Evolutionary conservation across 148 eudicot species (phyloP).

Genomic region (Rhododendron vialii): DNA sequence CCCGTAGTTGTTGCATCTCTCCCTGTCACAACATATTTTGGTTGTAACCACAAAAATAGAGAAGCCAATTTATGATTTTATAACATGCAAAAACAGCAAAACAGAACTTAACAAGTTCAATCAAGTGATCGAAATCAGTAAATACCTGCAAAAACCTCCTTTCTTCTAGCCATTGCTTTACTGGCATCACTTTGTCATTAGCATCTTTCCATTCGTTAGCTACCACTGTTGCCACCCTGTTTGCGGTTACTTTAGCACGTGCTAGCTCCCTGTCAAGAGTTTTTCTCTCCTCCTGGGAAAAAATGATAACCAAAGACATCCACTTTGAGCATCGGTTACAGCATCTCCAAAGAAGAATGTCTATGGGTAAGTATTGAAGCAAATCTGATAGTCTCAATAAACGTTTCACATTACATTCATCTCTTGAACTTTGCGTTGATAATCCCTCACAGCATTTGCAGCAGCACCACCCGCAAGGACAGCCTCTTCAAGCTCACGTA

Average conservation of each 20-base stretch:
- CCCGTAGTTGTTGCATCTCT: conserved; percentile 64
- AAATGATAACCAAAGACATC: not conserved
- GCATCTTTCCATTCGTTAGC: conserved; percentile 77
- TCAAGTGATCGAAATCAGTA: not conserved
- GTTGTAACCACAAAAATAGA: not conserved
- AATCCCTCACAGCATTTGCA: conserved; percentile 72
- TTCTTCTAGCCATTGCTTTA: conserved; percentile 72
- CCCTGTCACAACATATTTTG: conserved; percentile 34
- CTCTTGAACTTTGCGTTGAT: conserved; percentile 72
- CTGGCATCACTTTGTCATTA: conserved; percentile 74
- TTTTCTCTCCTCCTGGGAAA: conserved; percentile 55
- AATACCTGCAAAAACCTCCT: conserved; percentile 59
- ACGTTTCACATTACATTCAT: conserved; percentile 43
- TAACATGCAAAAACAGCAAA: not conserved
- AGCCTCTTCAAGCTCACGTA: conserved; percentile 68
- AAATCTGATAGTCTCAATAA: not conserved
- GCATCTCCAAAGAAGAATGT: not conserved
- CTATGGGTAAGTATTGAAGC: not conserved
- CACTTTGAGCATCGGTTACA: not conserved
- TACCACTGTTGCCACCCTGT: conserved; percentile 66
- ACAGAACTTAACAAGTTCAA: not conserved
- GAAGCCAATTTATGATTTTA: not conserved
- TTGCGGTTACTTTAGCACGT: conserved; percentile 66
- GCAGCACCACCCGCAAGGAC: conserved; percentile 79
- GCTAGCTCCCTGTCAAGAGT: conserved; percentile 65